A percentile compares a stretch with the other conserved stretches of the same genome.
These are phyloP conservation scores for Fraxinus greggii DNA, from an alignment of 305 asterid genomes.

Conservation along the genomic window DNA sequence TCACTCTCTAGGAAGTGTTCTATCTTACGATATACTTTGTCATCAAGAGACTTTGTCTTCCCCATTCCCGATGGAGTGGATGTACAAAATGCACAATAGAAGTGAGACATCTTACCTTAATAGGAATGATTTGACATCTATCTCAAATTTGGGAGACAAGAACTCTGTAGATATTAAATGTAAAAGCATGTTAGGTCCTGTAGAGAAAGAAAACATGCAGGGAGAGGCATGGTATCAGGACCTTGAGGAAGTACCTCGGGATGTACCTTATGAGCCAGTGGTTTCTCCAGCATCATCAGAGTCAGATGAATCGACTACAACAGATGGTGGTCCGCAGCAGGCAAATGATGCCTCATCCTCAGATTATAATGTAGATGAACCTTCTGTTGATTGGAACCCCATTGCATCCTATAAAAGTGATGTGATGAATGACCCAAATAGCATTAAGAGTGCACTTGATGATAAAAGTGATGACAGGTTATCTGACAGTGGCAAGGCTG, in stretches of 20 bases:
- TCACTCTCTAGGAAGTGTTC: slow-evolving; percentile 95
- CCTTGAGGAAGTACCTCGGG: slow-evolving; percentile 39
- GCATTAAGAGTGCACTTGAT: slow-evolving; percentile 34
- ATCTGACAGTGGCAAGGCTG: slow-evolving; percentile 40
- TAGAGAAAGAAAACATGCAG: slow-evolving; percentile 25
- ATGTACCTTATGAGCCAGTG: slow-evolving; percentile 41
- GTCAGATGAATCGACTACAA: slow-evolving; percentile 49
- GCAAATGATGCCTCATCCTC: slow-evolving; percentile 34
- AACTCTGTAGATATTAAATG: slow-evolving; percentile 31
- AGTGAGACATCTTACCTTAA: slow-evolving; percentile 24
- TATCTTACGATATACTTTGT: slow-evolving; percentile 91
- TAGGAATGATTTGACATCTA: slow-evolving; percentile 28
- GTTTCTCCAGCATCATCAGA: slow-evolving; percentile 62
- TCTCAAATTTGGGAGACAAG: slow-evolving; percentile 36
- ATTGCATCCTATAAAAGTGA: slow-evolving; percentile 24
- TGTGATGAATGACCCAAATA: slow-evolving; percentile 26
- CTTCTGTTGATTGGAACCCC: slow-evolving; percentile 24
- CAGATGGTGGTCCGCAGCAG: slow-evolving; percentile 33
- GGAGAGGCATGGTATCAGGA: slow-evolving; percentile 24
- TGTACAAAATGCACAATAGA: slow-evolving; percentile 55
- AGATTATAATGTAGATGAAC: slow-evolving; percentile 34
- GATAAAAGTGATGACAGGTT: slow-evolving; percentile 32
- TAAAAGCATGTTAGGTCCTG: slow-evolving; percentile 31
- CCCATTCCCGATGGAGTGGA: slow-evolving; percentile 82
- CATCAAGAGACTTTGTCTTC: slow-evolving; percentile 77